Conservation (phyloP, 2,329 filamentous ascomycete species). For the Aspergillus eucalypticola region DNA sequence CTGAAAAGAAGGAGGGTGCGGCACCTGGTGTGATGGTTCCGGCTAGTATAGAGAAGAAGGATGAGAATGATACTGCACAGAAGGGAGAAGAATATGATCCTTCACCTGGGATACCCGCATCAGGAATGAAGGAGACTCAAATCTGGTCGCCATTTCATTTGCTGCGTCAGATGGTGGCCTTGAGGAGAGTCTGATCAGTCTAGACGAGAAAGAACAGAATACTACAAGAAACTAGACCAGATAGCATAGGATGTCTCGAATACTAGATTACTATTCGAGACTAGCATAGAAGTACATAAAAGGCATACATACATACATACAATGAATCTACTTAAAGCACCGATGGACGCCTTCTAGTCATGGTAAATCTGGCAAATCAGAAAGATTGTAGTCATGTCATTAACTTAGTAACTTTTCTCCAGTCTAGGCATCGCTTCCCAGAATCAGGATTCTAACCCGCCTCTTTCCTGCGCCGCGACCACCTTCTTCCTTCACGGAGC, state of each 20-base stretch:
- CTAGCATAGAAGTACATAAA: neutral
- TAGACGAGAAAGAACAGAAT: neutral
- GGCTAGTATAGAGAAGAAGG: neutral
- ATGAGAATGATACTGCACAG: neutral
- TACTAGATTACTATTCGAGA: neutral
- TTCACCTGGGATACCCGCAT: neutral
- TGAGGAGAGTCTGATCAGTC: constrained; percentile 31
- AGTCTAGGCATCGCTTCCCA: constrained; percentile 28
- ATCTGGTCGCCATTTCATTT: constrained; percentile 33
- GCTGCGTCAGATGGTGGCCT: constrained; percentile 33
- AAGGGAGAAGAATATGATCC: constrained; percentile 16
- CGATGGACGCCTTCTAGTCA: constrained; percentile 4
- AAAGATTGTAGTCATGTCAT: constrained; percentile 3
- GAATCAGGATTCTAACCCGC: constrained; percentile 52
- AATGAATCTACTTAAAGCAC: neutral
- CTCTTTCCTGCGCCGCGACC: constrained; percentile 82
- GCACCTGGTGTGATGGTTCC: neutral
- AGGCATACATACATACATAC: constrained; percentile 1
- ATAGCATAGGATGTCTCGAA: neutral
- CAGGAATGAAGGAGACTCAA: neutral
- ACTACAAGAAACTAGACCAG: neutral
- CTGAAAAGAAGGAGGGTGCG: constrained; percentile 15
- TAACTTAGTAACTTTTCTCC: constrained; percentile 4
- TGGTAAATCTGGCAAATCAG: constrained; percentile 1
- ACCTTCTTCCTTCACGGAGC: constrained; percentile 83